These are phyloP conservation scores for Ambrosia trifida DNA, from an alignment of 129 eudicot species.

Conservation along the genomic window DNA sequence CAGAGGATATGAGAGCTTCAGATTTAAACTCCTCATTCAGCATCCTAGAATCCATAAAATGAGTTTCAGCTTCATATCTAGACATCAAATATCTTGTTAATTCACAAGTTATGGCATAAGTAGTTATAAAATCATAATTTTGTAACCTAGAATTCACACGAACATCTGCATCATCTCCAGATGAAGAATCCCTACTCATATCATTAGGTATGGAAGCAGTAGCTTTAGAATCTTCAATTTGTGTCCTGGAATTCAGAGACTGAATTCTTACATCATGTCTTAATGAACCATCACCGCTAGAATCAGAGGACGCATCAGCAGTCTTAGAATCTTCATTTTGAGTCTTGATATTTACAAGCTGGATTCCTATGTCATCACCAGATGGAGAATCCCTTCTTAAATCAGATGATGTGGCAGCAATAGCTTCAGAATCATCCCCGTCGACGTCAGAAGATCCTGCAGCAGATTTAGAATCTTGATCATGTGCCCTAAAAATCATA, in stretches of 20 bases:
- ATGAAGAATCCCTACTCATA: neutral
- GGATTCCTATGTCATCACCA: neutral
- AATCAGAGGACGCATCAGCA: conserved; percentile 3
- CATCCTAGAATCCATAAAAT: neutral
- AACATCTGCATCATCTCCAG: conserved; percentile 13
- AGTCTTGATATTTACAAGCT: neutral
- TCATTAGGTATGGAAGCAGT: no score
- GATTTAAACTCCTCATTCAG: neutral
- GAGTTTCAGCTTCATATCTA: conserved; percentile 12
- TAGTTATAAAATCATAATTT: conserved; percentile 11
- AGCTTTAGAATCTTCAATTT: conserved; percentile 29
- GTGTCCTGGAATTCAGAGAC: conserved; percentile 25
- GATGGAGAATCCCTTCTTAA: neutral
- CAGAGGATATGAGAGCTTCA: neutral
- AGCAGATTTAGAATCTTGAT: neutral
- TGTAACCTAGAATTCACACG: neutral
- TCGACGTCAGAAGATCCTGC: no score
- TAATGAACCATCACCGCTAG: conserved; percentile 13
- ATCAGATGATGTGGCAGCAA: neutral
- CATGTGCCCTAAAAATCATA: neutral
- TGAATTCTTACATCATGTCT: conserved; percentile 35
- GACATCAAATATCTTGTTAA: neutral
- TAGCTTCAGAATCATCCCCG: no score
- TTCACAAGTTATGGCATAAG: neutral
- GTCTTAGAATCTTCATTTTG: neutral